Evolutionary conservation across 805 yeast genomes (phyloP).

Genomic region (Zygosaccharomyces bisporus): DNA sequence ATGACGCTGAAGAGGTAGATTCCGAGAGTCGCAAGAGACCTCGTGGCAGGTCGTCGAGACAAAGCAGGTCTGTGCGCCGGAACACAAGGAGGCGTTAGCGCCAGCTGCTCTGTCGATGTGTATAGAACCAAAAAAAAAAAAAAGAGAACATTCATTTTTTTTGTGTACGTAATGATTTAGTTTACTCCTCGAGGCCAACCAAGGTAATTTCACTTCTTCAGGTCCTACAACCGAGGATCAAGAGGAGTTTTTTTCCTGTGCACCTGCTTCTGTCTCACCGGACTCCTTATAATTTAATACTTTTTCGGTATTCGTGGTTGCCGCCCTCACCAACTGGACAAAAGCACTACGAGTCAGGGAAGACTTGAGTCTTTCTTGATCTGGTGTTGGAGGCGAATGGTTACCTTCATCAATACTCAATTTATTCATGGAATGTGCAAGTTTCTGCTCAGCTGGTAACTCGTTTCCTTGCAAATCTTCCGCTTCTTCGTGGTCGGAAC

Average conservation of each 20-base stretch:
- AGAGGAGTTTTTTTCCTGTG: background rate
- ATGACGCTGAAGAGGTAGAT: conserved; percentile 10
- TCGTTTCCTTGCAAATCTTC: conserved; percentile 32
- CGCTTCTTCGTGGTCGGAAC: conserved; percentile 43
- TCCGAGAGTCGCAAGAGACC: conserved; percentile 16
- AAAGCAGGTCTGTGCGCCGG: conserved; percentile 12
- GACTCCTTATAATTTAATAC: conserved; percentile 25
- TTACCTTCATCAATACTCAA: conserved; percentile 14
- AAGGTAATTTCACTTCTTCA: background rate
- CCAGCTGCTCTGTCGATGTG: background rate
- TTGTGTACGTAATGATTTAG: conserved; percentile 3
- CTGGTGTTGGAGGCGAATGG: conserved; percentile 5
- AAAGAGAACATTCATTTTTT: background rate
- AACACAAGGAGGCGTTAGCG: conserved; percentile 11
- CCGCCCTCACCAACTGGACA: conserved; percentile 68
- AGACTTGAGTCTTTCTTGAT: conserved; percentile 34
- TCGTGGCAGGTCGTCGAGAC: conserved; percentile 11
- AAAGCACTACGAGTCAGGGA: conserved; percentile 51
- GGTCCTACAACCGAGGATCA: background rate
- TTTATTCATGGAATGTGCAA: conserved; percentile 20
- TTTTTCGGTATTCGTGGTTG: conserved; percentile 53
- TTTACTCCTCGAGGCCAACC: no score
- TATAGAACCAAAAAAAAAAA: background rate
- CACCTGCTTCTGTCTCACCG: background rate
- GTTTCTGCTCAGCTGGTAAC: conserved; percentile 19